Base-by-base conservation (phyloP, 2,329 filamentous ascomycete species). In the Thielaviopsis populi region DNA sequence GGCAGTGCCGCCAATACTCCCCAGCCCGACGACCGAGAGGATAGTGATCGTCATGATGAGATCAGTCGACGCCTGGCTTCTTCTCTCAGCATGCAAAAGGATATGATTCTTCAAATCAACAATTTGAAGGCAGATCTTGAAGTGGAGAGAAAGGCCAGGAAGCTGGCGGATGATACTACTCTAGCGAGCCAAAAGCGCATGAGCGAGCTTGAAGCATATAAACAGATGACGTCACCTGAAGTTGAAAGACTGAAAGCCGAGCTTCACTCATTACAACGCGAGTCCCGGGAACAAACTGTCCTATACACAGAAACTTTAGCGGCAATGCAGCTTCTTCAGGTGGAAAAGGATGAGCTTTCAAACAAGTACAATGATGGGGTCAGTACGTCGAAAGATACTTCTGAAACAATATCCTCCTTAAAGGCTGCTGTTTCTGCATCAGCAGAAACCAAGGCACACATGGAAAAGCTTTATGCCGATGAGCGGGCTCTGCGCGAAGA, bases 111-210 rank as follows among this genome's bases (percentile, higher is more conserved):
- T n/a, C 86, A 84, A 67, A 73, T 95, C 1, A 88, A 94, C 50
- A 79, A 82, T 19, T 72, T 89, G 61, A 81, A 78, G 24, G 75
- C 80, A 3, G 90, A 96, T 65, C 77, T 95, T 1, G 85, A 90
- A 40, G 84, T 89, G 0, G 95, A 99, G 74, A 89, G 80, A 71
- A 86, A 83, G 66, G 86, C 89, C 4, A 84, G 90, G 60, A 85
- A 90, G 70, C 77, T 96, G 15, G 91, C 94, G 0, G 94, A 99
- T 70, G 92, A 96, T 66, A 95, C 89, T 1, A 81, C 87, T 4
- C 85, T 86, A 68, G 88, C 89, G 30, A 87, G 91, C 1, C 87
- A 96, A 72, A 87, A 85, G 73, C 86, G 92, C 24, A 86, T 95
- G 73, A 78, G 83, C 7, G 91, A 96, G 69, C 79, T 99, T 1